Base-by-base conservation (phyloP, 768 basidiomycete species). In the Suillus americanus region DNA sequence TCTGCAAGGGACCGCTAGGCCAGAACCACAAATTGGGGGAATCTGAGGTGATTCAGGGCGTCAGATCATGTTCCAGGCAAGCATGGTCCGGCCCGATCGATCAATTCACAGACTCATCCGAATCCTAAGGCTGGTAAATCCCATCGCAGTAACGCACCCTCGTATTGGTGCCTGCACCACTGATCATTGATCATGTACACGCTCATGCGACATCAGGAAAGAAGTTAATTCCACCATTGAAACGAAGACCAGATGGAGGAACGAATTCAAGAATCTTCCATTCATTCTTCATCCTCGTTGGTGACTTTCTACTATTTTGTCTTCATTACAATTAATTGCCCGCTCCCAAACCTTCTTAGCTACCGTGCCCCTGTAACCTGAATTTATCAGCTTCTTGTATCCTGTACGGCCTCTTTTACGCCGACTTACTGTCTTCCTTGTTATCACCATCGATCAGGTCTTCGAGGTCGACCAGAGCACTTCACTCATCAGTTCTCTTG, bases 401-500 rank as follows among this genome's bases (percentile, higher is more conserved):
- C 23, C 5, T 28, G 18, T 40, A 12, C 25, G 18, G 57, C 57
- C 40, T 30, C 57, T 41, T 25, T 59, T 40, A 3, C 28, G 18
- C 57, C 57, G 25, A 59, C 28, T 28, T 41, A 20, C 10, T 41
- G 16, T 30, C 57, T 59, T 59, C 53, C 53, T 54, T 59, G 28
- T 59, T 59, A 41, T 59, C 57, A 59, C 25, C 23, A 59, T 59
- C 57, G 25, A 41, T 59, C 38, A 28, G 5, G 10, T 2, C 56
- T 59, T 57, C 51, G 51, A 28, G 28, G 51, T 53, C 30, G 51
- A 53, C 51, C 51, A 53, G 28, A 53, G 51, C 28, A 33, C 5
- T 59, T 59, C 25, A 10, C 23, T 40, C 38, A 38, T 57, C 56
- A 41, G 38, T 59, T 59, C 57, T 59, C 40, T 59, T 41, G 57